Conservation (phyloP, 2,329 filamentous ascomycete genomes). For the Furcasterigmium sp. region DNA sequence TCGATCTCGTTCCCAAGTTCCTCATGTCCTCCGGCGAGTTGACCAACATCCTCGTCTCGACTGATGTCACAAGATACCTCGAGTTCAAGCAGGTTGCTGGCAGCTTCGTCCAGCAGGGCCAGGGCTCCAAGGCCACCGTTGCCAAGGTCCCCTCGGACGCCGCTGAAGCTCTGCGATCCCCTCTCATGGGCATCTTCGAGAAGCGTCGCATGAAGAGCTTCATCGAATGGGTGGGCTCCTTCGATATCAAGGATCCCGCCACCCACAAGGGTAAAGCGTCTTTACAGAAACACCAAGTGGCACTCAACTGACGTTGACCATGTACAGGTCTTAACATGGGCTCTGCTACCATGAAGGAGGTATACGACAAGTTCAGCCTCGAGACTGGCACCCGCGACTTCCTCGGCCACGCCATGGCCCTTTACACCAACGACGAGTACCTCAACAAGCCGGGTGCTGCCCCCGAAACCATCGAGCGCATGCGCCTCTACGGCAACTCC, state of each 20-base stretch:
- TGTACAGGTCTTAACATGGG: slow-evolving; percentile 70
- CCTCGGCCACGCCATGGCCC: slow-evolving; percentile 95
- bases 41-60: slow-evolving; percentile 97
- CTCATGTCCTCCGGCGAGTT: slow-evolving; percentile 98
- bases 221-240: slow-evolving; percentile 89
- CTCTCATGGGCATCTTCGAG: slow-evolving; percentile 95
- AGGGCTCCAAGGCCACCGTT: slow-evolving; percentile 77
- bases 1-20: slow-evolving; percentile 96
- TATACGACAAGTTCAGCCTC: slow-evolving; percentile 96
- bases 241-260: slow-evolving; percentile 72
- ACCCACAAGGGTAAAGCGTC: slow-evolving; percentile 76
- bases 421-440: slow-evolving; percentile 88
- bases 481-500: slow-evolving; percentile 94
- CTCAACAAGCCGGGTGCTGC: slow-evolving; percentile 68
- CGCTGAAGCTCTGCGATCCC: slow-evolving; percentile 81
- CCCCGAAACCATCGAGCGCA: slow-evolving; percentile 83
- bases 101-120: slow-evolving; percentile 90
- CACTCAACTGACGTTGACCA: background rate
- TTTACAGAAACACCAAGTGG: background rate
- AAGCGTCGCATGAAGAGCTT: slow-evolving; percentile 97
- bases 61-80: slow-evolving; percentile 83
- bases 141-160: slow-evolving; percentile 97
- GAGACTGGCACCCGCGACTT: slow-evolving; percentile 89
- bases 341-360: slow-evolving; percentile 88
- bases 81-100: slow-evolving; percentile 94